Evolutionary conservation across 2,329 filamentous ascomycete species (phyloP).

Genomic region (Plenodomus biglobosus): DNA sequence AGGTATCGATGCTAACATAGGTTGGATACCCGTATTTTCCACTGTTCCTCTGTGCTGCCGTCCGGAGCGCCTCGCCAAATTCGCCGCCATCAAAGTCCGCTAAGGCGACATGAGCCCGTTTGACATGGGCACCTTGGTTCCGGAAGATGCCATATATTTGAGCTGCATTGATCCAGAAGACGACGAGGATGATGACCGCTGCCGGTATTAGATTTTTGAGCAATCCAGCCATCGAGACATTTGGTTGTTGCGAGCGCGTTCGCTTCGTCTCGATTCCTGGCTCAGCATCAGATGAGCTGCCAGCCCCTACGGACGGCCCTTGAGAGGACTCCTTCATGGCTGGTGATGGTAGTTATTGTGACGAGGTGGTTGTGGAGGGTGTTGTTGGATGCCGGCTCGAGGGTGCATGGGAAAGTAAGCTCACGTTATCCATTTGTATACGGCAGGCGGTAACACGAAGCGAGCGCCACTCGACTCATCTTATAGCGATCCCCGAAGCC

Average conservation of each 20-base stretch:
- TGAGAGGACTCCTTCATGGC: too few species aligned
- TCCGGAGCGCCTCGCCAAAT: conserved; percentile 10
- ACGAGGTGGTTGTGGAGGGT: too few species aligned
- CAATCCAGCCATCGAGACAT: not conserved
- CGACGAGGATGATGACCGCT: conserved; percentile 11
- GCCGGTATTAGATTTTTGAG: conserved; percentile 14
- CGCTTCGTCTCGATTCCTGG: not conserved
- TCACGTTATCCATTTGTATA: too few species aligned
- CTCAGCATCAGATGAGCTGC: too few species aligned
- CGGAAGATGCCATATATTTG: conserved; percentile 14
- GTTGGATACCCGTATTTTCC: conserved; percentile 12
- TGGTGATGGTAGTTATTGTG: too few species aligned
- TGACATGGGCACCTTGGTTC: conserved; percentile 9
- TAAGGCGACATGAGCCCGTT: conserved; percentile 12
- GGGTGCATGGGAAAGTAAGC: too few species aligned
- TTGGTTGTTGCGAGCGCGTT: not conserved
- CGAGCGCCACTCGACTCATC: too few species aligned
- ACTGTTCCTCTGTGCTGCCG: conserved; percentile 13
- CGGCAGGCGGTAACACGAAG: too few species aligned
- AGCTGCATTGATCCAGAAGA: conserved; percentile 14
- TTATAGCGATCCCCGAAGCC: too few species aligned
- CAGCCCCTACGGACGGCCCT: too few species aligned
- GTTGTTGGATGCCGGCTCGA: too few species aligned
- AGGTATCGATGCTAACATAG: conserved; percentile 8
- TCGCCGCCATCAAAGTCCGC: conserved; percentile 16